These are phyloP conservation scores for Pyrus betulifolia DNA, from an alignment of 306 rosid species.

Conservation along the genomic window DNA sequence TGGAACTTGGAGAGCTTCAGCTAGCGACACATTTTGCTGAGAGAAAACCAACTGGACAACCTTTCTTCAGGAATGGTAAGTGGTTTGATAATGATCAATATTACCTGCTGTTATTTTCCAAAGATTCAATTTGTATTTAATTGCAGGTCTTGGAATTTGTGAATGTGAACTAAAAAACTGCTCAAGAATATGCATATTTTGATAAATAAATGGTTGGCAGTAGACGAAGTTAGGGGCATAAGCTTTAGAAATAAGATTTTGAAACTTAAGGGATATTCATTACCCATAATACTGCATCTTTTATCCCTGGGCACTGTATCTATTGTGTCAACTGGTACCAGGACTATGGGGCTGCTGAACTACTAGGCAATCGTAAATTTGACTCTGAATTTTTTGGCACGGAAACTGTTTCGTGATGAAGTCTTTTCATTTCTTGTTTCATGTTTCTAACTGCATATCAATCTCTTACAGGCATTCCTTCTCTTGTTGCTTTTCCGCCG, in stretches of 20 bases:
- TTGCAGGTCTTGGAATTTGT: neutral
- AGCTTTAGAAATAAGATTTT: neutral
- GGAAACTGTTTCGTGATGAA: neutral
- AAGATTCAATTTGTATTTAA: neutral
- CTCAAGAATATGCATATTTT: neutral
- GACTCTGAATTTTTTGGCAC: neutral
- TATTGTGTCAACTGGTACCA: neutral
- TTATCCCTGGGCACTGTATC: neutral
- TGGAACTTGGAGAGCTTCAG: slow-evolving; percentile 74
- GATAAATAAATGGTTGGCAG: neutral
- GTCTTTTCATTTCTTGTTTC: neutral
- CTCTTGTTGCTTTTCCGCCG: slow-evolving; percentile 56
- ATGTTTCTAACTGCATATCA: slow-evolving; percentile 1
- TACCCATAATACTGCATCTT: too few species aligned
- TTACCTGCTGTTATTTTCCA: slow-evolving; percentile 4
- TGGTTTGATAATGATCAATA: slow-evolving; percentile 6
- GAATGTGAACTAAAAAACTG: neutral
- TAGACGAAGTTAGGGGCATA: neutral
- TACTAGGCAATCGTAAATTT: neutral
- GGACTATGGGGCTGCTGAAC: neutral
- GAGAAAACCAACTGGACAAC: slow-evolving; percentile 68
- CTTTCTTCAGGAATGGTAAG: slow-evolving; percentile 72
- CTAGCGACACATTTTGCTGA: slow-evolving; percentile 65
- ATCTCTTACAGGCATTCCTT: slow-evolving; percentile 61
- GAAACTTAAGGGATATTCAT: neutral